Evolutionary conservation across 2,329 filamentous ascomycete genomes (phyloP), one percentile per base, ranked within the genome.

Genomic region (Colletotrichum tanaceti): DNA sequence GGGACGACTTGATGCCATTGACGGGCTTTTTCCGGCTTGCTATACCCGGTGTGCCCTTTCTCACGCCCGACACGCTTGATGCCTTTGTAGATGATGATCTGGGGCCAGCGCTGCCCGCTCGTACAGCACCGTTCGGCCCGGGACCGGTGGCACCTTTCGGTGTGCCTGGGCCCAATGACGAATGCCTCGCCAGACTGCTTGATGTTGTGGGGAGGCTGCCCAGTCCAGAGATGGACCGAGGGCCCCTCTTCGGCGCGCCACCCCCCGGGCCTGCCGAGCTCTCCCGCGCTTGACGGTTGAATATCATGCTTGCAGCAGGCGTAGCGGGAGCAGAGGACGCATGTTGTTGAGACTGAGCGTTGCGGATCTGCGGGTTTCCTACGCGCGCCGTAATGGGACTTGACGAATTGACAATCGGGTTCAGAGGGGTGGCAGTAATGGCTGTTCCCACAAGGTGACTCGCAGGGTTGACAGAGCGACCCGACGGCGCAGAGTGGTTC

Each of bases 101-200:
- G 1, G 89, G 89, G 0, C 87, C 88, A 6, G 86, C 87, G 74
- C 89, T 91, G 11, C 88, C 88, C 39, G 89, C 85, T 70, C 84
- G 79, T 20, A 77, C 77, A 18, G 80, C 75, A 53, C 76, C 74
- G 39, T 80, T 81, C 18, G 79, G 68, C 9, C 74, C 76, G 46
- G 74, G 73, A 63, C 62, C 70, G 72, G 70, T 72, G 71, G 53
- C 76, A 57, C 68, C 82, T 75, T 90, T 90, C 11, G 88, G 87
- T 3, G 88, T 90, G 35, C 88, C 87, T 0, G 89, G 89, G 0
- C 88, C 88, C 3, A 89, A 80, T 1, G 89, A 90, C 1, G 88
- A 84, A 75, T 90, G 89, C 16, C 89, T 83, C 7, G 88, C 88
- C 13, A 91, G 80, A 1, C 84, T 84, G 73, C 87, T 90, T 2